Conservation (phyloP, 163 green algal species). For the Scenedesmus sp. region DNA sequence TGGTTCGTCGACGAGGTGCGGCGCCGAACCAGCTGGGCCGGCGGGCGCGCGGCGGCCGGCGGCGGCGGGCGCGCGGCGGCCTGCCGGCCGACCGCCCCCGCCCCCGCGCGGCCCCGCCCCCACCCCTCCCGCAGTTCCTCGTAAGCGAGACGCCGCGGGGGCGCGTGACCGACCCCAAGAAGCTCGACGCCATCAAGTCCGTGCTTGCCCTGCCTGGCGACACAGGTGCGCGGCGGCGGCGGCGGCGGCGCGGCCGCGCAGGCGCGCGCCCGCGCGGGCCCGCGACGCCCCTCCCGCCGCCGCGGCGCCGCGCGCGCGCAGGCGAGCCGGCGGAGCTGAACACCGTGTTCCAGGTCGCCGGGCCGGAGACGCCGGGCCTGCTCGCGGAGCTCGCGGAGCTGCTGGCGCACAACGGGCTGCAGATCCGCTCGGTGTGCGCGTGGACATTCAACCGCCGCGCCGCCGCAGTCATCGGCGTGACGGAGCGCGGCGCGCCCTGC, state of each 20-base stretch:
- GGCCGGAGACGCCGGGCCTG: conserved; percentile 78
- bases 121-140: conserved; percentile 28
- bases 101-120: neutral
- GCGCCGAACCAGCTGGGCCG: neutral
- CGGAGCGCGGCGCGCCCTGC: conserved; percentile 64
- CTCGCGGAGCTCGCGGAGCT: conserved; percentile 81
- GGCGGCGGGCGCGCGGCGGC: neutral
- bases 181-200: conserved; percentile 34
- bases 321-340: neutral
- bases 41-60: neutral
- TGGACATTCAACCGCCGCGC: conserved; percentile 72
- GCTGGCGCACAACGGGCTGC: conserved; percentile 81
- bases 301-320: neutral
- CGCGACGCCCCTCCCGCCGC: neutral
- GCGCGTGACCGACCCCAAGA: conserved; percentile 34
- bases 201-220: conserved; percentile 24
- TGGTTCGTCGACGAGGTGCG: conserved; percentile 95
- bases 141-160: conserved; percentile 24
- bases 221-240: neutral
- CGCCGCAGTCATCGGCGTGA: conserved; percentile 75
- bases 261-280: neutral
- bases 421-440: conserved; percentile 68
- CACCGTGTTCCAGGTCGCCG: conserved; percentile 90
- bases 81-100: neutral
- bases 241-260: neutral